Evolutionary conservation across 2,329 filamentous ascomycete genomes (phyloP).

Genomic region (Volutella citrinella): DNA sequence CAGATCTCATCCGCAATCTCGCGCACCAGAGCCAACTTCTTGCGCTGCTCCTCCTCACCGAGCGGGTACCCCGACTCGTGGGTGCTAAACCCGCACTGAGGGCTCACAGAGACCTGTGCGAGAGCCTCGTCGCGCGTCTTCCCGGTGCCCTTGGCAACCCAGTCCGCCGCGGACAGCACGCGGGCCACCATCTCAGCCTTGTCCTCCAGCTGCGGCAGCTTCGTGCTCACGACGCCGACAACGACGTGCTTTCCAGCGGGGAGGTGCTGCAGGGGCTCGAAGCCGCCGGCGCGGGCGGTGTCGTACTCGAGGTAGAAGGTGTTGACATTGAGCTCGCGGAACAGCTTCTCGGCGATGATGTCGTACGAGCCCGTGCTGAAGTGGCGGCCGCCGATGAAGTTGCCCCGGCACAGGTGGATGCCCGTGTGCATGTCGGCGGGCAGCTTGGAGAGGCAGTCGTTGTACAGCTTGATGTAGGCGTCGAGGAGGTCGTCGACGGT

Average conservation of each 20-base stretch:
- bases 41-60: slow-evolving; percentile 66
- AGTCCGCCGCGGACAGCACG: slow-evolving; percentile 60
- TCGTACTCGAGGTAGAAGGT: slow-evolving; percentile 71
- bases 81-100: slow-evolving; percentile 72
- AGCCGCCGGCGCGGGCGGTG: slow-evolving; percentile 61
- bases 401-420: slow-evolving; percentile 70
- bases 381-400: slow-evolving; percentile 64
- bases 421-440: slow-evolving; percentile 72
- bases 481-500: slow-evolving; percentile 68
- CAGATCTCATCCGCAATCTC: slow-evolving; percentile 72
- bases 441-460: slow-evolving; percentile 62
- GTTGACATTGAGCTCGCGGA: slow-evolving; percentile 59
- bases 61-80: slow-evolving; percentile 72
- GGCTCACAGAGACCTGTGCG: slow-evolving; percentile 64
- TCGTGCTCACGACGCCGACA: slow-evolving; percentile 61
- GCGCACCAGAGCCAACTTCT: slow-evolving; percentile 68
- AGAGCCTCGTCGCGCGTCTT: slow-evolving; percentile 65
- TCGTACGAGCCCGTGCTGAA: slow-evolving; percentile 68
- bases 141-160: slow-evolving; percentile 65
- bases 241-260: slow-evolving; percentile 62
- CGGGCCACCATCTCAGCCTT: slow-evolving; percentile 61
- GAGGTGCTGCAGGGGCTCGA: slow-evolving; percentile 61
- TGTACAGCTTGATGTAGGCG: slow-evolving; percentile 74
- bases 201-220: slow-evolving; percentile 60
- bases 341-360: slow-evolving; percentile 63